These are phyloP conservation scores for Trematosphaeria pertusa DNA, from an alignment of 2,329 filamentous ascomycete genomes.

Conservation along the genomic window DNA sequence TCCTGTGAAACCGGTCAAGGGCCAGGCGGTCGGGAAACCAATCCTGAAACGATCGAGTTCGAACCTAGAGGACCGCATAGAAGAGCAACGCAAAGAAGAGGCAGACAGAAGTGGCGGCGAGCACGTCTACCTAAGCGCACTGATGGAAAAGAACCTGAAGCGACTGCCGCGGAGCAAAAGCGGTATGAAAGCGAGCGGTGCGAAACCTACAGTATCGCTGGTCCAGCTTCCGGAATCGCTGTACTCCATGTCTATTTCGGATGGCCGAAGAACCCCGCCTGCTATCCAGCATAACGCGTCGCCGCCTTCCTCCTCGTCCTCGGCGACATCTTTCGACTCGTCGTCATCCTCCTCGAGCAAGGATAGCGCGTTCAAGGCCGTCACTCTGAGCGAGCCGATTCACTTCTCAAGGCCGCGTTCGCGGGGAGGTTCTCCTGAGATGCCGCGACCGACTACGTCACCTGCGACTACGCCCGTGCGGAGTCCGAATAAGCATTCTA, in stretches of 20 bases:
- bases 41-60: slow-evolving; percentile 4
- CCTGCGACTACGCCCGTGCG: too few relatives aligned
- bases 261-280: not conserved
- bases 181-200: not conserved
- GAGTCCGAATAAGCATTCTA: too few relatives aligned
- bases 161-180: slow-evolving; percentile 3
- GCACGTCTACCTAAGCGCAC: not conserved
- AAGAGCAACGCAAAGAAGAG: not conserved
- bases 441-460: too few relatives aligned
- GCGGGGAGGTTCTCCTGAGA: not conserved
- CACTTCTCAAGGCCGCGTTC: not conserved
- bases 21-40: not conserved
- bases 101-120: not conserved
- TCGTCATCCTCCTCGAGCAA: not conserved
- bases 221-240: not conserved
- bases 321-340: not conserved
- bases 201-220: not conserved
- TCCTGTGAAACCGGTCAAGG: not conserved
- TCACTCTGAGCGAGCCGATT: not conserved
- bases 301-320: slow-evolving; percentile 20
- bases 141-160: slow-evolving; percentile 9
- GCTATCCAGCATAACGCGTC: not conserved
- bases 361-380: not conserved
- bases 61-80: not conserved
- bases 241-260: not conserved